Evolutionary conservation across 176 grass and related monocot species (phyloP), one percentile per base, ranked within the genome.

Genomic region (Neostapfia colusana): DNA sequence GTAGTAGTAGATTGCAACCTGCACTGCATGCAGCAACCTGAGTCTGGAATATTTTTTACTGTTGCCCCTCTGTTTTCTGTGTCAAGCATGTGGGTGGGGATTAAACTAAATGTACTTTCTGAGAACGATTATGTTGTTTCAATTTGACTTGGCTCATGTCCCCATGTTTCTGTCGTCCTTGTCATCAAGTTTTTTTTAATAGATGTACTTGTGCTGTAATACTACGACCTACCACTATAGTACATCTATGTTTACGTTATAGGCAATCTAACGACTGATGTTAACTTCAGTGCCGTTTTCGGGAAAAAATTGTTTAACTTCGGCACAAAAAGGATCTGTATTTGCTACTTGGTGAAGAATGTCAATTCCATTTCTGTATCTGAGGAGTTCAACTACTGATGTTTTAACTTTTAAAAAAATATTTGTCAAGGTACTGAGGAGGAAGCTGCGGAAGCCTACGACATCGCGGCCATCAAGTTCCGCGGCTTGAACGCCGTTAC

Each of bases 391-490:
- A 36, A 18, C 27, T 27, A 48, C 62, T 48, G 26, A 76, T 43
- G 0, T 45, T 20, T 5, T 72, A 5, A 5, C 73, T n/a, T n/a
- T n/a, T n/a, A n/a, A n/a, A n/a, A n/a, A n/a, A n/a, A n/a, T n/a
- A n/a, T n/a, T n/a, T n/a, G 3, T 42, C 53, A 25, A 94, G 95
- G 95, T 48, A 98, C 91, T 0, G 90, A 98, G 72, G 87, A 90
- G 70, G 95, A 98, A 82, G 95, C 95, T 6, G 95, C 95, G 8
- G 95, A 98, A 63, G 95, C 95, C 13, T 98, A 98, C 3, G 95
- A 98, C 79, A 90, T 98, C 5, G 95, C 95, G 5, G 95, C 95
- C 21, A 98, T 98, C 78, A 98, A 98, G 67, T 98, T 98, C 68
- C 69, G 95, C 0, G 95, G 95, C 28, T 80, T 94, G 57, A 98